Evolutionary conservation across 805 yeast species (phyloP), one percentile per base, ranked within the genome.

Genomic region (Nakazawaea laoshanensis): DNA sequence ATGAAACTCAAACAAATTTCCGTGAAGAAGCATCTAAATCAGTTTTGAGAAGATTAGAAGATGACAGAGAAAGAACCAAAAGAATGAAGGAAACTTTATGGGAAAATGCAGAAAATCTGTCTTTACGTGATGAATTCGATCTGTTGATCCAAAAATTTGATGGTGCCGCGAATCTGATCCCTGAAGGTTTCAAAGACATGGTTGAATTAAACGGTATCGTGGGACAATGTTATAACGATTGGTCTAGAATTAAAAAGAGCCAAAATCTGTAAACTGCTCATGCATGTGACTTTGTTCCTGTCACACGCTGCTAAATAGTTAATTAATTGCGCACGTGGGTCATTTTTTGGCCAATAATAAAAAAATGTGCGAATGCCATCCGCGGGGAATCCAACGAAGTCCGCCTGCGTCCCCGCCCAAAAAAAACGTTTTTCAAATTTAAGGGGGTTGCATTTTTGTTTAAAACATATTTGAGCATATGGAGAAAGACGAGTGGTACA

Each of bases 31-130:
- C 6, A 21, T n/a, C 13, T 4, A 49, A 74, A 29, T 85, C 79
- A 43, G 74, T 83, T 12, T 50, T 86, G 12, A 67, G 73, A 23
- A 61, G 97, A 39, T 86, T 89, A 78, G 96, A 89, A 50, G 88
- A 80, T 41, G 97, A 89, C 51, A 63, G 98, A 44, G 98, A 89
- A 51, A 63, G 95, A 28, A 87, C 85, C 48, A 89, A 89, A 50
- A 68, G 83, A 42, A 70, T 81, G 10, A 86, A 88, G 45, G 96
- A 89, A 47, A 72, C 68, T 8, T 62, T 76, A 15, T 86, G 96
- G 95, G 67, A 77, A 7, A 74, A 80, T 1, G 65, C n/a, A n/a
- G n/a, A 63, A 20, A 55, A 84, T 38, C 61, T 67, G 1, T n/a
- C n/a, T n/a, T n/a, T n/a, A n/a, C n/a, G n/a, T n/a, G n/a, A n/a